Percentiles rank a stretch among this genome's conserved stretches.
Evolutionary conservation across 768 basidiomycete genomes (phyloP).

Genomic region (Gelatoporia subvermispora): DNA sequence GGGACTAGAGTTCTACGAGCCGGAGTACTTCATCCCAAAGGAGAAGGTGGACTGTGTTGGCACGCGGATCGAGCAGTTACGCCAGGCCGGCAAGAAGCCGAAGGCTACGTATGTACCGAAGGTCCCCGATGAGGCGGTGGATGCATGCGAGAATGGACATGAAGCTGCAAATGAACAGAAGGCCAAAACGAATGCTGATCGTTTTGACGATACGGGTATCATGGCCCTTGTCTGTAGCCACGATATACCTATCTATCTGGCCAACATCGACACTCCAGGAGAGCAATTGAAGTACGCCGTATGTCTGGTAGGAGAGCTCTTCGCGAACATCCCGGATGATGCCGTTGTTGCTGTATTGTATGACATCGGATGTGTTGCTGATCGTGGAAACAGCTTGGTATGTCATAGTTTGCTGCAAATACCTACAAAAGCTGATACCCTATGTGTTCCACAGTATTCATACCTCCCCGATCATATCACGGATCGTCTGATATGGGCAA

Average conservation of each 20-base stretch:
- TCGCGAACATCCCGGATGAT: conserved; percentile 21
- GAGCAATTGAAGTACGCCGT: conserved; percentile 36
- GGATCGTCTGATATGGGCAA: too few relatives aligned
- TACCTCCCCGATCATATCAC: too few relatives aligned
- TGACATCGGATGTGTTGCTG: conserved; percentile 32
- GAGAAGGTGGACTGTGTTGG: background rate
- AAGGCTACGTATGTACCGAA: background rate
- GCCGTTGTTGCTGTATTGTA: conserved; percentile 26
- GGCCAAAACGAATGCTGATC: conserved; percentile 19
- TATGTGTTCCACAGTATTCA: too few relatives aligned
- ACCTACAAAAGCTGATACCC: too few relatives aligned
- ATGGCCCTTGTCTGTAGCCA: conserved; percentile 37
- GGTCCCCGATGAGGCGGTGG: conserved; percentile 24
- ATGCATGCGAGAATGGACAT: conserved; percentile 22
- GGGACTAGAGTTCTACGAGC: background rate
- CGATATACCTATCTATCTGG: conserved; percentile 30
- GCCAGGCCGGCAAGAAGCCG: background rate
- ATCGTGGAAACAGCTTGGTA: conserved; percentile 22
- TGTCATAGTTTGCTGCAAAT: background rate
- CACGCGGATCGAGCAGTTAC: background rate
- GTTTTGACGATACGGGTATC: conserved; percentile 31
- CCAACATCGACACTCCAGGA: conserved; percentile 37
- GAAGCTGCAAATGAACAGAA: conserved; percentile 30
- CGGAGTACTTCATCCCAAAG: conserved; percentile 1
- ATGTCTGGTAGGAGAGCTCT: conserved; percentile 28